A percentile compares a stretch with the other conserved stretches of the same genome.
These are phyloP conservation scores for Aureobasidium subglaciale DNA, from an alignment of 2,329 filamentous ascomycete species.

Conservation along the genomic window DNA sequence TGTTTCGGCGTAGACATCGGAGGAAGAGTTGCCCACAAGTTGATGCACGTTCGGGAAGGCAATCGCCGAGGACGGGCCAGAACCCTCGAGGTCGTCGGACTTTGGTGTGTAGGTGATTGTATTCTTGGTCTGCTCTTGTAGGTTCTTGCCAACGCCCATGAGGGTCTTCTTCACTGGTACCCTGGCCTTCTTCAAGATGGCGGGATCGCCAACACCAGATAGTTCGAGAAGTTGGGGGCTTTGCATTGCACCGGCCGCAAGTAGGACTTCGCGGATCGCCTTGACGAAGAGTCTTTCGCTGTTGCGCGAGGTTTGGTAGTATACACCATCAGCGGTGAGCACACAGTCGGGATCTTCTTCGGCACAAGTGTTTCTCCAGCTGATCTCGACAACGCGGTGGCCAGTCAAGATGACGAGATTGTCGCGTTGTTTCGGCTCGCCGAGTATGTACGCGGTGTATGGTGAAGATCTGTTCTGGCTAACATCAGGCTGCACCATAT, in stretches of 20 bases:
- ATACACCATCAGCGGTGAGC: conserved; percentile 19
- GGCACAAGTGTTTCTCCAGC: conserved; percentile 16
- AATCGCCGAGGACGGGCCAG: conserved; percentile 33
- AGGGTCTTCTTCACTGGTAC: conserved; percentile 18
- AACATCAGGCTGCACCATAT: conserved; percentile 21
- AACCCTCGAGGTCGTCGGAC: conserved; percentile 27
- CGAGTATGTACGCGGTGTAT: conserved; percentile 22
- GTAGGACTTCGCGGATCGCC: conserved; percentile 43
- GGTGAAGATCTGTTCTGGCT: conserved; percentile 24
- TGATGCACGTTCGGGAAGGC: conserved; percentile 32
- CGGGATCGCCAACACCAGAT: conserved; percentile 48
- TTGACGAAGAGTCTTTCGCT: conserved; percentile 19
- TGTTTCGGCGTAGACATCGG: conserved; percentile 22
- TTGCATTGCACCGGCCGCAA: conserved; percentile 49
- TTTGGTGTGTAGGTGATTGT: conserved; percentile 20
- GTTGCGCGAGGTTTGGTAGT: conserved; percentile 19
- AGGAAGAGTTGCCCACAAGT: conserved; percentile 28
- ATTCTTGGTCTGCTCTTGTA: conserved; percentile 22
- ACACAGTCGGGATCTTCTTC: background rate
- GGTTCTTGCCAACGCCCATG: conserved; percentile 28
- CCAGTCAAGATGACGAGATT: conserved; percentile 24
- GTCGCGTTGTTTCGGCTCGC: conserved; percentile 20
- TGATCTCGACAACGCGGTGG: conserved; percentile 23
- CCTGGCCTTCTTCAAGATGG: conserved; percentile 29
- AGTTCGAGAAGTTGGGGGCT: conserved; percentile 53